These are phyloP conservation scores for Globisporangium nagaii DNA, from an alignment of 352 stramenopile species.

Conservation along the genomic window DNA sequence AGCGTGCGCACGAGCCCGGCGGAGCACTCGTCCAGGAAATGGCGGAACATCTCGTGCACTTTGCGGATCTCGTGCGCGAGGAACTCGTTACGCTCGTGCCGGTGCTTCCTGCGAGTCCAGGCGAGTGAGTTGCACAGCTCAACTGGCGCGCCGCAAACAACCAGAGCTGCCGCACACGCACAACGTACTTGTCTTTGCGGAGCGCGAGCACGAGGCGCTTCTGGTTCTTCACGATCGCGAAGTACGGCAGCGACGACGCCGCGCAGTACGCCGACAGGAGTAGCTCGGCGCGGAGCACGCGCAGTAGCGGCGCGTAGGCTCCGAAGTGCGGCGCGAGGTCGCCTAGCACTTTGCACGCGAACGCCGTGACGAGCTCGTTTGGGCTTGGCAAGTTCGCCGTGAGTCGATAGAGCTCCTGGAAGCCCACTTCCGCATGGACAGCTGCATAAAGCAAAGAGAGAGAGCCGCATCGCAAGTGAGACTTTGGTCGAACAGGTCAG, in stretches of 20 bases:
- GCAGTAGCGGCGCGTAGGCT: conserved; percentile 34
- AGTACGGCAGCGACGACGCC: conserved; percentile 34
- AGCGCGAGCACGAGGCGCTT: conserved; percentile 45
- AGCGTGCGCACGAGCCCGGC: conserved; percentile 40
- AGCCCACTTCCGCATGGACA: conserved; percentile 57
- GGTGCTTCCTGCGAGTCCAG: conserved; percentile 20
- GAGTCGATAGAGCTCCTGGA: conserved; percentile 54
- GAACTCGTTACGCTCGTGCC: conserved; percentile 48
- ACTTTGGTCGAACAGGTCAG: not conserved
- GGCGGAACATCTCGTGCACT: conserved; percentile 45
- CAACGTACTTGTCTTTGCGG: conserved; percentile 37
- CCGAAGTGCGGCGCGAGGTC: conserved; percentile 56
- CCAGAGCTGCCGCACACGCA: not conserved
- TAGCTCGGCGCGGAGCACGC: conserved; percentile 38
- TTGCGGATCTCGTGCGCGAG: conserved; percentile 48
- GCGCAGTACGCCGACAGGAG: conserved; percentile 34
- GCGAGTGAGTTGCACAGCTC: not conserved
- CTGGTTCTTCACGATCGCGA: conserved; percentile 60
- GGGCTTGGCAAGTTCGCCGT: conserved; percentile 46
- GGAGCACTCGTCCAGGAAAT: conserved; percentile 44
- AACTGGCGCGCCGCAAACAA: too few species aligned
- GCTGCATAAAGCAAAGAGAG: conserved; percentile 15
- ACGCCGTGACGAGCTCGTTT: conserved; percentile 58
- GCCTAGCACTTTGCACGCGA: conserved; percentile 50
- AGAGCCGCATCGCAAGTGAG: not conserved